These are phyloP conservation scores for Candida gigantensis DNA, from an alignment of 1,139 yeast genomes.

Conservation along the genomic window DNA sequence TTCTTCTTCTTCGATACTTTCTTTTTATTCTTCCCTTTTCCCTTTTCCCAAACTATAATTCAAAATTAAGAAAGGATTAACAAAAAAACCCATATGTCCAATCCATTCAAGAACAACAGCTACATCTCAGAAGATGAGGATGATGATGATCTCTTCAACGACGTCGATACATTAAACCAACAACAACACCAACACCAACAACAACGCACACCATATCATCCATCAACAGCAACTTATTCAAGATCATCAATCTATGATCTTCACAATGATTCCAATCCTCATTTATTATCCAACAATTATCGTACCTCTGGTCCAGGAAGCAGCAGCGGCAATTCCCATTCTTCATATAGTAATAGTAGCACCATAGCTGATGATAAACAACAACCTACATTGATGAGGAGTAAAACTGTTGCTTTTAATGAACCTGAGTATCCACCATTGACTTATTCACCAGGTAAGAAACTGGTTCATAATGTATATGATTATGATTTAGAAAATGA, in stretches of 20 bases:
- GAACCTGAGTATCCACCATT: constrained; percentile 40
- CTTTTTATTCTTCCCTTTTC: not conserved
- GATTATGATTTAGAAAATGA: constrained; percentile 17
- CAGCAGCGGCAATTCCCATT: constrained; percentile 11
- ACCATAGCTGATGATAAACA: constrained; percentile 20
- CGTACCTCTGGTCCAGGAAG: constrained; percentile 4
- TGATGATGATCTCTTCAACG: constrained; percentile 15
- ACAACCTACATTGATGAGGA: constrained; percentile 13
- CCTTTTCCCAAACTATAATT: too few relatives aligned
- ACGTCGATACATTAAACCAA: constrained; percentile 6
- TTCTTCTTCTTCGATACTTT: not conserved
- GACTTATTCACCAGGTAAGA: constrained; percentile 31
- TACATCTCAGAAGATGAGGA: too few relatives aligned
- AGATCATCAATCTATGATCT: not conserved
- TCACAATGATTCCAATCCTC: not conserved
- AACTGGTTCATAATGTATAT: constrained; percentile 22
- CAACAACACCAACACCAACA: not conserved
- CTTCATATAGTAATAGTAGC: constrained; percentile 22
- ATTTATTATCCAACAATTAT: constrained; percentile 1
- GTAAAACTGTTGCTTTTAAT: constrained; percentile 35
- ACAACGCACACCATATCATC: constrained; percentile 2
- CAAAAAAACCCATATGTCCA: too few relatives aligned
- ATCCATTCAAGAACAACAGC: too few relatives aligned
- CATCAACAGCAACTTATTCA: constrained; percentile 3
- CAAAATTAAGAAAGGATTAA: too few relatives aligned